Evolutionary conservation across 2,329 filamentous ascomycete species (phyloP).

Genomic region (Diaporthe citri): DNA sequence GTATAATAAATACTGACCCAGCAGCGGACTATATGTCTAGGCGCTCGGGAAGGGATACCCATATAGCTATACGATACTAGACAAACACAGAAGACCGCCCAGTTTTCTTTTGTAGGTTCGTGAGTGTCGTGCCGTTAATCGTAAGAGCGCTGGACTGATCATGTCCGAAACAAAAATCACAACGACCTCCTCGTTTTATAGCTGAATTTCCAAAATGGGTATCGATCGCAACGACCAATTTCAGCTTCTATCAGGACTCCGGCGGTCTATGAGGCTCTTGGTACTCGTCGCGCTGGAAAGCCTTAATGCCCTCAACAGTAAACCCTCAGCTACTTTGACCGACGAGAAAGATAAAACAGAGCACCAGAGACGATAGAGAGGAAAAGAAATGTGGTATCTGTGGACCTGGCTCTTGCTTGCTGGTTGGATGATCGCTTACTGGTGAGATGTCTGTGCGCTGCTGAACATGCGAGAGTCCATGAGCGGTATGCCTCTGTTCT

Average conservation of each 20-base stretch:
- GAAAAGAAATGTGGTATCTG: conserved; percentile 2
- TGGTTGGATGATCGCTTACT: conserved; percentile 35
- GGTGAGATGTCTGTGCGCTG: conserved; percentile 39
- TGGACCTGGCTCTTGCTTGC: conserved; percentile 6
- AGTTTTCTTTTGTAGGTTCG: conserved; percentile 4
- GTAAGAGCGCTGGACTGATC: not conserved
- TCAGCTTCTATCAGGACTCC: conserved; percentile 31
- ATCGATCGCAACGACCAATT: conserved; percentile 19
- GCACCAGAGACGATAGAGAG: not conserved
- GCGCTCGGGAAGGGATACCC: not conserved
- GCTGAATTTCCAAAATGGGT: conserved; percentile 6
- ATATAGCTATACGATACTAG: conserved; percentile 12
- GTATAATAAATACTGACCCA: conserved; percentile 17
- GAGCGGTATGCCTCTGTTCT: conserved; percentile 64
- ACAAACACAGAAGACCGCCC: conserved; percentile 18
- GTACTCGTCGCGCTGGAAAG: conserved; percentile 27
- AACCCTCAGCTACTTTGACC: conserved; percentile 28
- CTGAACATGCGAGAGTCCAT: conserved; percentile 59
- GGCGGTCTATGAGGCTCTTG: conserved; percentile 34
- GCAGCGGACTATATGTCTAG: not conserved
- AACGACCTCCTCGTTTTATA: not conserved
- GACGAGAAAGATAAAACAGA: not conserved
- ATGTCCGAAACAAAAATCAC: conserved; percentile 1
- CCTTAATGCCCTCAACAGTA: conserved; percentile 29
- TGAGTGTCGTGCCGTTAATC: not conserved